These are phyloP conservation scores for Ustilago hordei DNA, from an alignment of 1,284 basidiomycete genomes.

Conservation along the genomic window DNA sequence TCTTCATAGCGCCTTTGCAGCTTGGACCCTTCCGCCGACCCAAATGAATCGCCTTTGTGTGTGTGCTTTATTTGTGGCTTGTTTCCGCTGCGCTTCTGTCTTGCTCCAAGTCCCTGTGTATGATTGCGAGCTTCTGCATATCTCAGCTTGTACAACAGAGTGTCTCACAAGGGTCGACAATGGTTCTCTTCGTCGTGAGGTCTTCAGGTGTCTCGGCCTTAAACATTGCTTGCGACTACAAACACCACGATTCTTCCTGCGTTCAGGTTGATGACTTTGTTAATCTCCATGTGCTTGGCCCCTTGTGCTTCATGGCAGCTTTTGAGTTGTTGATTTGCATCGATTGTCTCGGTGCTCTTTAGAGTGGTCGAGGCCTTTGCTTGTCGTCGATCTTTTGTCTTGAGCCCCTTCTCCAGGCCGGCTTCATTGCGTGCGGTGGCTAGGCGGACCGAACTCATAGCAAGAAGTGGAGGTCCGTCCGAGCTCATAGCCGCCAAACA, in stretches of 20 bases:
- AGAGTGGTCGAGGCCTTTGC: background rate
- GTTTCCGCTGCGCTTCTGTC: conserved; percentile 4
- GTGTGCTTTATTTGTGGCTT: conserved; percentile 9
- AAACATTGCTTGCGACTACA: conserved; percentile 20
- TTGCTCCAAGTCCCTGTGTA: background rate
- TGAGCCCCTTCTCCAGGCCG: background rate
- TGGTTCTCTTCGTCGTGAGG: background rate
- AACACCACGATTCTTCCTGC: conserved; percentile 14
- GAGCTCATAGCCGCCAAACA: background rate
- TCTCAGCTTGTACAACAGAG: background rate
- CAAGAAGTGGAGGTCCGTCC: background rate
- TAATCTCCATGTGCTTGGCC: background rate
- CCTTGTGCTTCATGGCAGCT: background rate
- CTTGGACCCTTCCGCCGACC: conserved; percentile 11
- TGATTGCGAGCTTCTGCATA: background rate
- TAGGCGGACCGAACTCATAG: background rate
- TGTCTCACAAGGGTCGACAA: background rate
- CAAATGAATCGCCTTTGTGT: background rate
- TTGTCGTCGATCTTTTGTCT: conserved; percentile 3
- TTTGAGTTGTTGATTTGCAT: background rate
- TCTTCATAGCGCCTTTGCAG: background rate
- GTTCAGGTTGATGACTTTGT: background rate
- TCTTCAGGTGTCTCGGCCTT: conserved; percentile 4
- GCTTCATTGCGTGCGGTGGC: background rate
- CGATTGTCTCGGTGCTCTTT: conserved; percentile 1